Evolutionary conservation across 2,329 filamentous ascomycete genomes (phyloP), one percentile per base, ranked within the genome.

Genomic region (Ophiostoma perfectum): DNA sequence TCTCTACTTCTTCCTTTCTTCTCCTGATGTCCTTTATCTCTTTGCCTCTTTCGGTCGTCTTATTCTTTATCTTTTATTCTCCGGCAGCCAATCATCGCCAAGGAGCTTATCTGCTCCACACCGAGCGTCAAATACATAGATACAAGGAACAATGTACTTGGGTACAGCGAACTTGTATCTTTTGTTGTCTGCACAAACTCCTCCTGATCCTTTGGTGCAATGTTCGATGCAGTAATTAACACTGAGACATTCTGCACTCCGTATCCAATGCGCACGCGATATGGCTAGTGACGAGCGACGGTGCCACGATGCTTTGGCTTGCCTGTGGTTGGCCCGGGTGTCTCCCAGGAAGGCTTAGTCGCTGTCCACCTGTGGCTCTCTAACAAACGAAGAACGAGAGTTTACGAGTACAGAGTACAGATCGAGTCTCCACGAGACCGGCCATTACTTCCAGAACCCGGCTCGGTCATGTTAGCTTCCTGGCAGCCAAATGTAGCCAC

Each of bases 61-160:
- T 60, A 41, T 27, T 55, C 49, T 47, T 16, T 60, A 42, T 63
- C 38, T 63, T n/a, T 27, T 44, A 41, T n/a, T 45, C 12, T 5
- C 3, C 27, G 55, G 1, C 44, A 64, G 5, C 70, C 70, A 71
- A 71, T 71, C 63, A 71, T 1, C 42, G 36, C 11, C 16, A 12
- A 4, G 5, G 44, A n/a, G 8, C 64, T 71, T 71, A 71, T 71
- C 70, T 65, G 55, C 16, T 27, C 63, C 60, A 63, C 39, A 9
- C 49, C 16, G 14, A 12, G 4, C 16, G 1, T 1, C 38, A 38
- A 36, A 27, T 27, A 42, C 60, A 42, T 18, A 5, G 38, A 39
- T 63, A 63, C 60, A 9, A n/a, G 16, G 4, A 41, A 62, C 58
- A 39, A 12, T 16, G 8, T 39, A 60, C 18, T 12, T 60, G 7